Evolutionary conservation across 1,284 basidiomycete species (phyloP).

Genomic region (Cerioporus squamosus): DNA sequence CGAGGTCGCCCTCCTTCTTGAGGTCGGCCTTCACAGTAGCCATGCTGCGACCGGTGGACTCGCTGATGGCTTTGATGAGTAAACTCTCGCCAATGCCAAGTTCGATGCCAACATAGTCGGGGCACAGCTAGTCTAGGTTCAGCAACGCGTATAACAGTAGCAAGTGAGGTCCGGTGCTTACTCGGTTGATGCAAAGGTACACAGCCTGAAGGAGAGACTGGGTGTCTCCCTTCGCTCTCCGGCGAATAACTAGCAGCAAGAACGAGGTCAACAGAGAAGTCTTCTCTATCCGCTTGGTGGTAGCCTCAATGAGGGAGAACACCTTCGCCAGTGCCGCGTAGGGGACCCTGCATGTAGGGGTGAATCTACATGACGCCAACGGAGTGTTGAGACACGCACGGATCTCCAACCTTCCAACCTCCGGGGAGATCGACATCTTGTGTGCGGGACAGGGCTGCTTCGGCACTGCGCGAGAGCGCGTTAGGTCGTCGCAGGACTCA

Average conservation of each 20-base stretch:
- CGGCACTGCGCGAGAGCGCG: conserved; percentile 57
- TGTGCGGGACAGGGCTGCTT: conserved; percentile 65
- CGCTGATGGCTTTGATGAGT: conserved; percentile 93
- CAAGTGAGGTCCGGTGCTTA: conserved; percentile 41
- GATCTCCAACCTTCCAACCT: conserved; percentile 86
- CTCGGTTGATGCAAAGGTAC: conserved; percentile 97
- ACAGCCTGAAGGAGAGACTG: conserved; percentile 85
- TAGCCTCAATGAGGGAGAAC: conserved; percentile 91
- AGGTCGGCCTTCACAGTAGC: conserved; percentile 90
- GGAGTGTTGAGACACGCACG: conserved; percentile 57
- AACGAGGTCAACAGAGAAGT: conserved; percentile 88
- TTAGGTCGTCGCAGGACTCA: background rate
- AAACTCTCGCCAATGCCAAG: conserved; percentile 96
- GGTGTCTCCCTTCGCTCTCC: conserved; percentile 73
- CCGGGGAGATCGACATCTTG: conserved; percentile 80
- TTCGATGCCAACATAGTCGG: conserved; percentile 96
- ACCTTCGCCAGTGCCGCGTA: conserved; percentile 91
- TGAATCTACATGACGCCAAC: background rate
- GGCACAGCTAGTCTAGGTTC: conserved; percentile 68
- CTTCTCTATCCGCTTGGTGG: conserved; percentile 96
- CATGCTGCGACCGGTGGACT: conserved; percentile 89
- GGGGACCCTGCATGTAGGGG: conserved; percentile 69
- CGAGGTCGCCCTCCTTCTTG: conserved; percentile 94
- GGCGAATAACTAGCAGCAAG: conserved; percentile 86
- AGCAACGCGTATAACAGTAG: background rate